phyloP scores from a whole-genome alignment of 2,329 filamentous ascomycete species.

The Neocatenulostroma microsporum region DNA sequence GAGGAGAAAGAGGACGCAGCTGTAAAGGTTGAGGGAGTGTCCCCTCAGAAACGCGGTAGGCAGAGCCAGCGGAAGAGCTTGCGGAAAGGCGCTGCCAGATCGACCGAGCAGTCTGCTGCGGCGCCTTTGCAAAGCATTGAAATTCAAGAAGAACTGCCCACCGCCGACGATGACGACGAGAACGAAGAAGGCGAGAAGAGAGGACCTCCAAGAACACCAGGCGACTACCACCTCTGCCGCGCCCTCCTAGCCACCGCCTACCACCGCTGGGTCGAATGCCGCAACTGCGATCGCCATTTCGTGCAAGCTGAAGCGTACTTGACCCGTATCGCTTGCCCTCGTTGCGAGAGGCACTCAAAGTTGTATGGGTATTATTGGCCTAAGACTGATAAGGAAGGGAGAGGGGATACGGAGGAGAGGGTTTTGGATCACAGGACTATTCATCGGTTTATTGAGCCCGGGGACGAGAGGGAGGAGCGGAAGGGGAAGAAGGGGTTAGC shows the following conservation, averaged over 20 bases:
- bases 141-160: slow-evolving; percentile 5
- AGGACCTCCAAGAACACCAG: slow-evolving; percentile 33
- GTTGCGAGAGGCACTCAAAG: slow-evolving; percentile 92
- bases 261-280: slow-evolving; percentile 80
- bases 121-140: background rate
- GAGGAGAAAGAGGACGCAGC: background rate
- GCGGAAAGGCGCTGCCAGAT: no score
- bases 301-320: slow-evolving; percentile 84
- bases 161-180: slow-evolving; percentile 13
- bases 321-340: slow-evolving; percentile 75
- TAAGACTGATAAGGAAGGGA: slow-evolving; percentile 77
- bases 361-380: slow-evolving; percentile 94
- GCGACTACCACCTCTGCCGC: slow-evolving; percentile 69
- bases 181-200: slow-evolving; percentile 21
- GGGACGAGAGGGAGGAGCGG: slow-evolving; percentile 28
- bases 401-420: slow-evolving; percentile 58
- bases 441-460: slow-evolving; percentile 68
- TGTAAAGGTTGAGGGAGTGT: background rate
- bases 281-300: slow-evolving; percentile 72
- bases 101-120: slow-evolving; percentile 11
- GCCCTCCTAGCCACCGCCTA: slow-evolving; percentile 68
- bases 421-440: slow-evolving; percentile 80
- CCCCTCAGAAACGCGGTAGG: no score
- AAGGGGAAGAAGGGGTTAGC: slow-evolving; percentile 28
- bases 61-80: no score